Evolutionary conservation across 345 rosid genomes (phyloP).

Genomic region (Lagerstroemia speciosa): DNA sequence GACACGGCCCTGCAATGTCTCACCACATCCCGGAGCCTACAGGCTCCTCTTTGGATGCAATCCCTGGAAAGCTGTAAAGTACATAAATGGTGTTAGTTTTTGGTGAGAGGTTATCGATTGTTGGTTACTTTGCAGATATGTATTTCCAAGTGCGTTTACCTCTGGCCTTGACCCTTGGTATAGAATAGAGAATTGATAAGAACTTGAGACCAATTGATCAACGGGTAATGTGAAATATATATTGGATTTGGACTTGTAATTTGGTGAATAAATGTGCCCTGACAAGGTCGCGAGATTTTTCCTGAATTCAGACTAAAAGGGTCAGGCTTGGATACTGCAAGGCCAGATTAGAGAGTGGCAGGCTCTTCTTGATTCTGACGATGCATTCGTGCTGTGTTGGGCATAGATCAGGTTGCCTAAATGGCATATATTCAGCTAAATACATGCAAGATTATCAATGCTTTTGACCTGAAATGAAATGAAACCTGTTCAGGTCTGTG

Average conservation of each 20-base stretch:
- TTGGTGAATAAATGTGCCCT: background rate
- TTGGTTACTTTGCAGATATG: too few species aligned
- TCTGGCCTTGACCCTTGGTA: background rate
- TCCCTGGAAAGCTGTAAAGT: background rate
- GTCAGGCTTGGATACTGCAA: background rate
- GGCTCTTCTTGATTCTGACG: too few species aligned
- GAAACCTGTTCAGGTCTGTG: too few species aligned
- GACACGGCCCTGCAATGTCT: conserved; percentile 46
- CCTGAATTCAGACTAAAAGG: background rate
- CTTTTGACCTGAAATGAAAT: too few species aligned
- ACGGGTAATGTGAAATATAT: background rate
- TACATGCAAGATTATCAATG: background rate
- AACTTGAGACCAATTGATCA: background rate
- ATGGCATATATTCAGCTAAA: too few species aligned
- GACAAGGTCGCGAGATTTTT: background rate
- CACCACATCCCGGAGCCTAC: conserved; percentile 14
- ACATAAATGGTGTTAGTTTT: too few species aligned
- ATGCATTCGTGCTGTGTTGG: too few species aligned
- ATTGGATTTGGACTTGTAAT: background rate
- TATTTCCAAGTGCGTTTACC: background rate
- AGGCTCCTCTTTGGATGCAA: background rate
- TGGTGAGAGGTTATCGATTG: too few species aligned
- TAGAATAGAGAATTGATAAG: background rate
- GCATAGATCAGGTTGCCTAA: too few species aligned
- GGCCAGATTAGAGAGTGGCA: too few species aligned